Conservation (phyloP, 1,139 yeast genomes). For the Spathaspora sp. region DNA sequence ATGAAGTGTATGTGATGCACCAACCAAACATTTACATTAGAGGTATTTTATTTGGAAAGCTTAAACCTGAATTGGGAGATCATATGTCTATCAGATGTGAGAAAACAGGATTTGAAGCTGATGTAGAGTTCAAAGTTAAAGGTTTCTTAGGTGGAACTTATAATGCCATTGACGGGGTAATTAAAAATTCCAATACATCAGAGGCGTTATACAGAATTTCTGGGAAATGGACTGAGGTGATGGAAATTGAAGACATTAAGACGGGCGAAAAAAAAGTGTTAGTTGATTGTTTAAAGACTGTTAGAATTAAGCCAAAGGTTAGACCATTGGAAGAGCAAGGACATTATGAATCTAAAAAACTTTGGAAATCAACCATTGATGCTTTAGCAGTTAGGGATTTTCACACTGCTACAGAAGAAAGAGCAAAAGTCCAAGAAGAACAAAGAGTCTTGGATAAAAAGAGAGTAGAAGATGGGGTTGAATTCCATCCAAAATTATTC, state of each 20-base stretch:
- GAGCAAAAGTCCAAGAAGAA: constrained; percentile 76
- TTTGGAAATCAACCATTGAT: constrained; percentile 80
- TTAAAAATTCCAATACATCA: constrained; percentile 53
- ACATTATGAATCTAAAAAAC: constrained; percentile 71
- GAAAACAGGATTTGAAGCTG: constrained; percentile 61
- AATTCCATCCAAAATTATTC: constrained; percentile 79
- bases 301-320: constrained; percentile 61
- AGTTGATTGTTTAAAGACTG: constrained; percentile 61
- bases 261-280: constrained; percentile 52
- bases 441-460: constrained; percentile 76
- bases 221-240: constrained; percentile 93
- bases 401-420: constrained; percentile 82
- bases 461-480: constrained; percentile 75
- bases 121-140: constrained; percentile 90
- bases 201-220: constrained; percentile 63
- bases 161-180: constrained; percentile 79
- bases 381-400: constrained; percentile 81
- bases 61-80: constrained; percentile 90
- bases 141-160: constrained; percentile 93
- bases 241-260: constrained; percentile 61
- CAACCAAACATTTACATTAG: constrained; percentile 98
- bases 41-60: constrained; percentile 86
- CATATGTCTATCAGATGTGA: constrained; percentile 75
- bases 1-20: constrained; percentile 72
- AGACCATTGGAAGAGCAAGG: constrained; percentile 81